Percentiles rank a stretch among this genome's conserved stretches.
These are phyloP conservation scores for Dimargaris verticillata DNA, from an alignment of 192 early-diverging fungal species.

Conservation along the genomic window DNA sequence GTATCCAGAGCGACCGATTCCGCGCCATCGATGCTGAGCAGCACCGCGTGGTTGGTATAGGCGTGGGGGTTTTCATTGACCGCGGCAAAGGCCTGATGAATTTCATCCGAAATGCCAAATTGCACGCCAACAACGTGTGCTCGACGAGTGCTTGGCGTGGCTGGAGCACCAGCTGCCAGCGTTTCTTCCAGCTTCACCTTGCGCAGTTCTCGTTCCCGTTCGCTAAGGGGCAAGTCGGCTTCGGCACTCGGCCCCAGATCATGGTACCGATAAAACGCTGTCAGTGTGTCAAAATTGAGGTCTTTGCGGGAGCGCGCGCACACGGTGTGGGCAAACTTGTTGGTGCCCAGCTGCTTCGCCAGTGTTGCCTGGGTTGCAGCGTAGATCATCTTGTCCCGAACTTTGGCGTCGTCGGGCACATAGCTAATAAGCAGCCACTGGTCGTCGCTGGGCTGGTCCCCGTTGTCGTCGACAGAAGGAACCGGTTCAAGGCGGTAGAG, in stretches of 20 bases:
- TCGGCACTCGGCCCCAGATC: conserved; percentile 3
- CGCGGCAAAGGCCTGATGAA: not conserved
- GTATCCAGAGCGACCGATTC: not conserved
- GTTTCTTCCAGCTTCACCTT: conserved; percentile 44
- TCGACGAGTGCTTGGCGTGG: not conserved
- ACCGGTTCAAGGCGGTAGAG: not conserved
- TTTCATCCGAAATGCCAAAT: not conserved
- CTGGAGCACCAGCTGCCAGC: not conserved
- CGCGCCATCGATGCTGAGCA: not conserved
- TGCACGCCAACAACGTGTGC: not conserved
- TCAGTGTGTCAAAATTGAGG: not conserved
- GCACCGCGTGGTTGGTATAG: conserved; percentile 29
- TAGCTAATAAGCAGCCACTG: conserved; percentile 60
- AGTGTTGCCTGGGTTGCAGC: conserved; percentile 70
- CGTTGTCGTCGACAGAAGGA: not conserved
- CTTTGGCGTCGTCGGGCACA: conserved; percentile 63
- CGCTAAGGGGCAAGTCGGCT: conserved; percentile 65
- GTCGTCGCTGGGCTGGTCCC: not conserved
- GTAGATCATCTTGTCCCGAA: conserved; percentile 90
- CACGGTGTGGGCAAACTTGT: conserved; percentile 63
- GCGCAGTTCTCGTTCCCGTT: conserved; percentile 65
- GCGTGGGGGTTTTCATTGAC: conserved; percentile 24
- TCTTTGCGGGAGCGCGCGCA: conserved; percentile 45
- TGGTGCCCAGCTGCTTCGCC: conserved; percentile 62
- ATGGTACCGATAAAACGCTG: conserved; percentile 3